phyloP scores from a whole-genome alignment of 352 stramenopile species.

The Pythium scleroteichum region DNA sequence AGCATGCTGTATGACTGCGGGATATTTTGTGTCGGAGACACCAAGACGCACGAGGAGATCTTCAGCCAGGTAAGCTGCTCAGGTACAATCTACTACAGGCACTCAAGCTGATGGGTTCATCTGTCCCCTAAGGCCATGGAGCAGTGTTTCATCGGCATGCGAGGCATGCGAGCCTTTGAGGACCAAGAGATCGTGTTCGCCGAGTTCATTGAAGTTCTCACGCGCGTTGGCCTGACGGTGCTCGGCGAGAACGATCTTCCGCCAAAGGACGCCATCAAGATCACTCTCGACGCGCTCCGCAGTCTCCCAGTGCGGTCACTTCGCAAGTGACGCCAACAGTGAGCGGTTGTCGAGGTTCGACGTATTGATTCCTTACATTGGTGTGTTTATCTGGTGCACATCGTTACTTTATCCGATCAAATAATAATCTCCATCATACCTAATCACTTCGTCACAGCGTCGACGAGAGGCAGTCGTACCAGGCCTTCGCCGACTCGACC shows the following conservation, averaged over 20 bases:
- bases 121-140: conserved; percentile 40
- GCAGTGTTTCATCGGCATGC: conserved; percentile 61
- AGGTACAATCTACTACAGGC: not conserved
- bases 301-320: conserved; percentile 43
- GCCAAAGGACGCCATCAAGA: conserved; percentile 67
- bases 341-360: not conserved
- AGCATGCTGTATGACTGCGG: conserved; percentile 77
- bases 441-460: conserved; percentile 6
- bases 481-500: conserved; percentile 61
- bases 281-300: conserved; percentile 72
- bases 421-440: conserved; percentile 1
- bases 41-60: conserved; percentile 50
- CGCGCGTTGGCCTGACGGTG: conserved; percentile 61
- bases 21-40: conserved; percentile 71
- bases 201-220: conserved; percentile 71
- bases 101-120: not conserved
- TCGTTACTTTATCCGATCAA: conserved; percentile 3
- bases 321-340: conserved; percentile 33
- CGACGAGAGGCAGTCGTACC: conserved; percentile 67
- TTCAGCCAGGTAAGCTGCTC: conserved; percentile 43
- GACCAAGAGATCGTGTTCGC: conserved; percentile 64
- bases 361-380: not conserved
- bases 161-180: conserved; percentile 35
- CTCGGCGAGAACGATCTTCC: conserved; percentile 63
- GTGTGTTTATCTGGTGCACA: not conserved